Base-by-base conservation (phyloP, 2,329 filamentous ascomycete species). In the Penicillium olsonii region DNA sequence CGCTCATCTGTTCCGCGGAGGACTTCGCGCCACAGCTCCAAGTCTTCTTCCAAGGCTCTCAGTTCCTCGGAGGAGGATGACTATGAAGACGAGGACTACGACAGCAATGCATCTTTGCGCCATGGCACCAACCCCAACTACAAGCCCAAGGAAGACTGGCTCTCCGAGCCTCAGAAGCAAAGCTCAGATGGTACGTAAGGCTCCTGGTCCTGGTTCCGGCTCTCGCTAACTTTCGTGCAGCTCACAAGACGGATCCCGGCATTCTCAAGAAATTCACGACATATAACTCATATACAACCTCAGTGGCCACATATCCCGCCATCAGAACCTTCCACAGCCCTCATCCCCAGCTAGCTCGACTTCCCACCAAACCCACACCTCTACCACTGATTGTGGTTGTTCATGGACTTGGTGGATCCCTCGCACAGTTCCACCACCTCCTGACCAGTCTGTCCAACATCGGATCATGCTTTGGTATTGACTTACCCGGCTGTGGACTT, bases 341-440 rank as follows among this genome's bases (percentile, higher is more conserved):
- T 46, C 94, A 96, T 71, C 82, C 85, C 17, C 90, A 96, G 64
- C 84, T 86, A n/a, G 82, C 85, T 52, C 88, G 94, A 68, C 79
- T 97, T 4, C 90, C 90, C 2, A 80, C 77, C 35, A 79, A 84
- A 53, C 88, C 90, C 1, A 79, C 82, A 0, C 85, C 88, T 0
- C 73, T 96, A 10, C 94, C 94, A 1, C 75, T 99, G 9, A 75
- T 97, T 3, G 91, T 97, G 37, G 96, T 95, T 66, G 79, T 97
- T 49, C 94, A 97, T 65, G 94, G 94, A 1, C 79, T 97, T 9
- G 94, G 92, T n/a, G 94, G 94, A 41, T 95, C 90, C 0, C 81
- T 91, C 19, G 87, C 90, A 10, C 94, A 97, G 65, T 97, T 96
- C 66, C 82, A 89, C 47, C 84, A 88, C 24, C 75, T 97, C 5